A percentile compares a stretch with the other conserved stretches of the same genome.
Evolutionary conservation across 176 grass and related monocot species (phyloP).

Genomic region (Raddia distichophylla): DNA sequence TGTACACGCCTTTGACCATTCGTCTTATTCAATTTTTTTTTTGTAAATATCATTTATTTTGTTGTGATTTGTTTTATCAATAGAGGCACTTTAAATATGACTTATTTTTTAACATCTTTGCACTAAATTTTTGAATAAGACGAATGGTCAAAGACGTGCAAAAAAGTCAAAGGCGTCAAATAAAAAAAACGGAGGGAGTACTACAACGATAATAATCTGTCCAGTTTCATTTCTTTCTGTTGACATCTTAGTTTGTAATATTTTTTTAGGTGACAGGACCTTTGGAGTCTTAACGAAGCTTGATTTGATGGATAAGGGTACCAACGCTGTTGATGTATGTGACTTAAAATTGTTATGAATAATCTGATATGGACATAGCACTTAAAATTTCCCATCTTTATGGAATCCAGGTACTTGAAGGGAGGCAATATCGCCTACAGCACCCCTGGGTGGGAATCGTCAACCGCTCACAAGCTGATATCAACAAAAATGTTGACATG

Average conservation of each 20-base stretch:
- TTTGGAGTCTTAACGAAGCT: slow-evolving; percentile 99
- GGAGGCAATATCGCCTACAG: slow-evolving; percentile 93
- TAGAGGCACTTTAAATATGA: no score
- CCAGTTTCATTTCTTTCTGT: slow-evolving; percentile 28
- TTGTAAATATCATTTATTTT: not conserved
- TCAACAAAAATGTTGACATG: slow-evolving; percentile 99
- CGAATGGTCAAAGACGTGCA: no score
- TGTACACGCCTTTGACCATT: no score
- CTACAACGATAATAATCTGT: not conserved
- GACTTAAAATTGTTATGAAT: slow-evolving; percentile 22
- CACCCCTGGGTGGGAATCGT: slow-evolving; percentile 99
- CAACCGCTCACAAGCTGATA: slow-evolving; percentile 99
- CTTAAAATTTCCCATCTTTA: slow-evolving; percentile 22
- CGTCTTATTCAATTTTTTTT: not conserved
- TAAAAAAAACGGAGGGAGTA: no score
- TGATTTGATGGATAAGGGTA: slow-evolving; percentile 99
- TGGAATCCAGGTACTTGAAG: slow-evolving; percentile 83
- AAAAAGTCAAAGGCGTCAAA: no score
- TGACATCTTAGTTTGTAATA: slow-evolving; percentile 39
- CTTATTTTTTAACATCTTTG: no score
- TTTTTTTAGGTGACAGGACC: slow-evolving; percentile 82
- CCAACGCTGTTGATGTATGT: slow-evolving; percentile 95
- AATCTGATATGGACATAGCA: not conserved
- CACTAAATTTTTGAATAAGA: no score
- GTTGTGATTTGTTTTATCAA: no score